Percentiles rank a stretch among this genome's conserved stretches.
Conservation (phyloP, 2,329 filamentous ascomycete species). For the Trichoderma harzianum region DNA sequence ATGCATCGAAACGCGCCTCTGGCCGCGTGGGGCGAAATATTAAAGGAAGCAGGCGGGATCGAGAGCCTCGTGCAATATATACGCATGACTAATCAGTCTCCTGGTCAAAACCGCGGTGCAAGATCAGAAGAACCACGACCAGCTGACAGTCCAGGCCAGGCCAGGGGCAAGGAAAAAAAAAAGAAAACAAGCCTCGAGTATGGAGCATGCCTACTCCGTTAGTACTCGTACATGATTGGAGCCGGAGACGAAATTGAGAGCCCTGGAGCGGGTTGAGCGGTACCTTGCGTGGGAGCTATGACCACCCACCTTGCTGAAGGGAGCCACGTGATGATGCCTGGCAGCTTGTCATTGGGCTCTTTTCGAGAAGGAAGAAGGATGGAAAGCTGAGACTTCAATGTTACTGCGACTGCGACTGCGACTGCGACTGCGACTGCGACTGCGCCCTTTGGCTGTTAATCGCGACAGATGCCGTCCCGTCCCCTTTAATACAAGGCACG, state of each 20-base stretch:
- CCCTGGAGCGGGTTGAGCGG: neutral
- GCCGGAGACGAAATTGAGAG: neutral
- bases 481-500: neutral
- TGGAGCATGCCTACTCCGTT: neutral
- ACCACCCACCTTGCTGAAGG: neutral
- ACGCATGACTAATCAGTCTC: conserved; percentile 16
- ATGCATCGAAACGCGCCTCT: neutral
- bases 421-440: neutral
- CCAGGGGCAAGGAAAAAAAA: neutral
- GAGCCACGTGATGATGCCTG: conserved; percentile 12
- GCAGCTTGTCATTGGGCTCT: neutral
- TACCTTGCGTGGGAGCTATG: conserved; percentile 18
- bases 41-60: conserved; percentile 2
- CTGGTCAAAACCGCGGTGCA: neutral
- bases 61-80: conserved; percentile 9
- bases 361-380: neutral
- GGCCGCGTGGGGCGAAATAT: neutral
- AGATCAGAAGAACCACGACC: conserved; percentile 8
- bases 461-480: neutral
- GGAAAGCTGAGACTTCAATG: neutral
- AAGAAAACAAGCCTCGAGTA: neutral
- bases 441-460: neutral
- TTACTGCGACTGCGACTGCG: neutral
- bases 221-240: neutral
- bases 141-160: neutral